phyloP scores from a whole-genome alignment of 2,329 filamentous ascomycete species.

The Bimuria novae-zelandiae region DNA sequence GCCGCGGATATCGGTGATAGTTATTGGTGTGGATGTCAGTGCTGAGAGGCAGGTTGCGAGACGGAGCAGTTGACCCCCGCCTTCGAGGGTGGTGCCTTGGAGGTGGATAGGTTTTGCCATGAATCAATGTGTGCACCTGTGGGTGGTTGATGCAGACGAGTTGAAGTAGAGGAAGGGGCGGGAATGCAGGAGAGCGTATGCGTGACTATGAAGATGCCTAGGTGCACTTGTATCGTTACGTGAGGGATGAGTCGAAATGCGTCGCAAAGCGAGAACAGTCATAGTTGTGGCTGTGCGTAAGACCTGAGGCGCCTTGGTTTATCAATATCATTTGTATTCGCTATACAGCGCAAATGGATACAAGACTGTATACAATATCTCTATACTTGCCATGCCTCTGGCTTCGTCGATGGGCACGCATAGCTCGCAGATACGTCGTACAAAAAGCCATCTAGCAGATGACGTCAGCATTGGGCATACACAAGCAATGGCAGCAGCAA shows the following conservation, averaged over 20 bases:
- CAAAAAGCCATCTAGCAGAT: too few relatives aligned
- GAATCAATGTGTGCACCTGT: background rate
- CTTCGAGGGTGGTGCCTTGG: slow-evolving; percentile 63
- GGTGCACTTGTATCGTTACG: too few relatives aligned
- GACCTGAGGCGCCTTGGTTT: background rate
- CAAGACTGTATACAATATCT: too few relatives aligned
- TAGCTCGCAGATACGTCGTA: too few relatives aligned
- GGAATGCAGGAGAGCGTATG: too few relatives aligned
- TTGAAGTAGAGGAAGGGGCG: too few relatives aligned
- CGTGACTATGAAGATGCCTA: too few relatives aligned
- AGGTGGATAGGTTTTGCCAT: slow-evolving; percentile 38
- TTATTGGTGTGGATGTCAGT: slow-evolving; percentile 56
- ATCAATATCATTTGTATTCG: background rate
- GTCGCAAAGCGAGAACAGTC: background rate
- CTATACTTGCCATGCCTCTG: too few relatives aligned
- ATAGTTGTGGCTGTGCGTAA: slow-evolving; percentile 17
- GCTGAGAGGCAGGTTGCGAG: slow-evolving; percentile 60
- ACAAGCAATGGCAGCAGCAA: too few relatives aligned
- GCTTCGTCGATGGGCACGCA: too few relatives aligned
- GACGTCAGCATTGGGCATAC: too few relatives aligned
- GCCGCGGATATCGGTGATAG: slow-evolving; percentile 59
- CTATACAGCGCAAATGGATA: background rate
- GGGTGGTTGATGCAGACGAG: background rate
- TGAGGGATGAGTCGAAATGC: slow-evolving; percentile 23
- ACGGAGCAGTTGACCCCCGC: slow-evolving; percentile 65